Conservation (phyloP, 2,329 filamentous ascomycete genomes). For the Ophiostoma tasmaniense region DNA sequence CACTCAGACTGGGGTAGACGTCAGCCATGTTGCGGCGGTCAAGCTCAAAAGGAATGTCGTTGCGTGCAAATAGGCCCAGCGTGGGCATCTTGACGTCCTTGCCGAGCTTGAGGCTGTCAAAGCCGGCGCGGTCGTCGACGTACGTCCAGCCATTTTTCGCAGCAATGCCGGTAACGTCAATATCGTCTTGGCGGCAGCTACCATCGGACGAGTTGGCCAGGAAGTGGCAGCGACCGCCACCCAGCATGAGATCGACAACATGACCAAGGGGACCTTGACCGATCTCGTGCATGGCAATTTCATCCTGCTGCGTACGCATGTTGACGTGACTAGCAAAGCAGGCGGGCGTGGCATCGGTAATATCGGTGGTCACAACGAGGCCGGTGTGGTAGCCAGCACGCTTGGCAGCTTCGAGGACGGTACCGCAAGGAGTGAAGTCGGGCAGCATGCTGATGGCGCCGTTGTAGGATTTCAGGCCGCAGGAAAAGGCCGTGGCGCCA, state of each 20-base stretch:
- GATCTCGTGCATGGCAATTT: constrained; percentile 86
- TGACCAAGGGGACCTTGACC: constrained; percentile 80
- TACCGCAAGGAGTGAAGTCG: constrained; percentile 79
- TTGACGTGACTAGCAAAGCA: constrained; percentile 89
- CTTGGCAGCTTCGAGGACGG: constrained; percentile 87
- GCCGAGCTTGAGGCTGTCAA: constrained; percentile 64
- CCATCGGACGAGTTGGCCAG: constrained; percentile 69
- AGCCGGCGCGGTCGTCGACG: constrained; percentile 60
- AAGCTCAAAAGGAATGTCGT: constrained; percentile 86
- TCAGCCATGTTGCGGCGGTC: constrained; percentile 74
- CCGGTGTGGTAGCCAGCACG: constrained; percentile 85
- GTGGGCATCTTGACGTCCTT: constrained; percentile 66
- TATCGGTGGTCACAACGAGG: constrained; percentile 85
- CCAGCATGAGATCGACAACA: constrained; percentile 84
- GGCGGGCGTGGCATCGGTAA: constrained; percentile 93
- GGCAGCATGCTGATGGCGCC: constrained; percentile 87
- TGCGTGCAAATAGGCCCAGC: constrained; percentile 73
- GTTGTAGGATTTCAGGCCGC: constrained; percentile 90
- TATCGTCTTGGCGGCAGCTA: constrained; percentile 73
- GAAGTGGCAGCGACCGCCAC: constrained; percentile 90
- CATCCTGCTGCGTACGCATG: constrained; percentile 70
- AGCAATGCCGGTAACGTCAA: constrained; percentile 67
- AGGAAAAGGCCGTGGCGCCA: constrained; percentile 95
- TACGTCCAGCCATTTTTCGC: constrained; percentile 74
- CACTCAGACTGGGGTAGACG: constrained; percentile 77